phyloP scores from a whole-genome alignment of 306 rosid species.

The Acacia crassicarpa region DNA sequence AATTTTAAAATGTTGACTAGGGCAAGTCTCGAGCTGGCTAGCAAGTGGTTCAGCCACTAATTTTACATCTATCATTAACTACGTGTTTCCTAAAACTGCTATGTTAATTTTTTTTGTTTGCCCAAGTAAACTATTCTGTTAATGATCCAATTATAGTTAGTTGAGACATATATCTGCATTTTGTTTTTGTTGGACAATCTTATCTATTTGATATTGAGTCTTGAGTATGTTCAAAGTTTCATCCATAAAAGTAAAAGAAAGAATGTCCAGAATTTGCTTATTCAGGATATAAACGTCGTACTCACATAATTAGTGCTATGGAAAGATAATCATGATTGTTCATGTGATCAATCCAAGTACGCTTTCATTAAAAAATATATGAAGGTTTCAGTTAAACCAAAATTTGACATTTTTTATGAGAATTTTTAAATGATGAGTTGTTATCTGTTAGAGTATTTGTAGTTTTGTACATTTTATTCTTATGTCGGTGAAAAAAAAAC shows the following conservation, averaged over 20 bases:
- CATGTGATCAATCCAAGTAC: neutral
- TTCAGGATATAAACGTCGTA: neutral
- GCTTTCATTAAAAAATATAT: neutral
- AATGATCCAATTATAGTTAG: neutral
- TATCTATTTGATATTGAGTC: neutral
- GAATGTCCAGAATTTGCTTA: neutral
- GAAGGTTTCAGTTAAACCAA: neutral
- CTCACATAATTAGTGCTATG: neutral
- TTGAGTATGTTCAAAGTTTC: neutral
- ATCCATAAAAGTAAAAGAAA: neutral
- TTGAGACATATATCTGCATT: neutral
- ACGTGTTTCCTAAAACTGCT: neutral
- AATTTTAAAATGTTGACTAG: too few relatives aligned
- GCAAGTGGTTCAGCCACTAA: too few relatives aligned
- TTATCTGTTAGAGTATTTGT: too few relatives aligned
- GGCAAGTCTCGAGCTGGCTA: too few relatives aligned
- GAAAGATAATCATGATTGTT: neutral
- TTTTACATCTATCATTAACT: neutral
- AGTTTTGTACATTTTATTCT: too few relatives aligned
- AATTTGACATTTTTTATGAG: neutral
- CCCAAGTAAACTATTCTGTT: too few relatives aligned
- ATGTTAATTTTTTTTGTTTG: too few relatives aligned
- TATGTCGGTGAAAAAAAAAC: neutral
- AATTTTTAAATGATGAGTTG: too few relatives aligned
- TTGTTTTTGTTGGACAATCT: neutral